Evolutionary conservation across 2,329 filamentous ascomycete genomes (phyloP).

Genomic region (Pseudogymnoascus sp.): DNA sequence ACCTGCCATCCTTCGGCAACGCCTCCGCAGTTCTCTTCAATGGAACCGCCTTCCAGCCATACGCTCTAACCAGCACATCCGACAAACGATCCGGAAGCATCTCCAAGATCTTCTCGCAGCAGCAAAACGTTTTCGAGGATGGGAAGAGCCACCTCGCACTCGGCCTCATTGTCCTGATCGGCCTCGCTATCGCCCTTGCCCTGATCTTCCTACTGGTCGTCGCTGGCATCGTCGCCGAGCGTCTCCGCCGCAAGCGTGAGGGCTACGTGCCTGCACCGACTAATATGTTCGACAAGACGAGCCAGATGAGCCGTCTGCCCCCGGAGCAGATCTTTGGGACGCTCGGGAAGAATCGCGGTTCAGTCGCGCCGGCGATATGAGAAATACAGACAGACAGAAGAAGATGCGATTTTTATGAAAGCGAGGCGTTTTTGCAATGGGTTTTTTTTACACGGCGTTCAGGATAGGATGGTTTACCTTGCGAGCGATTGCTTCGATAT

Average conservation of each 20-base stretch:
- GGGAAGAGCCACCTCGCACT: conserved; percentile 55
- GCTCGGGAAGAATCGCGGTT: conserved; percentile 16
- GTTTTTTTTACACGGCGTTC: background rate
- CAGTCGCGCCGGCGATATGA: background rate
- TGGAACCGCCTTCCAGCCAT: conserved; percentile 70
- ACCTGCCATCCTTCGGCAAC: conserved; percentile 67
- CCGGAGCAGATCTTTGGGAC: conserved; percentile 44
- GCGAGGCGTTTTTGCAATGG: background rate
- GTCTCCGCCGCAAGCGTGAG: conserved; percentile 67
- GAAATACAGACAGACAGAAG: background rate
- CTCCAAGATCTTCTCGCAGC: conserved; percentile 75
- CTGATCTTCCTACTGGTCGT: conserved; percentile 72
- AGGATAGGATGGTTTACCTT: background rate
- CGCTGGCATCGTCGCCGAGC: conserved; percentile 66
- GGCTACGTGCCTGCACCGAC: conserved; percentile 74
- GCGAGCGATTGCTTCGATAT: background rate
- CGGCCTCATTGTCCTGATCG: conserved; percentile 74
- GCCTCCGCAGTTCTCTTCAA: conserved; percentile 85
- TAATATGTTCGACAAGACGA: conserved; percentile 52
- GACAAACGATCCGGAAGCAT: conserved; percentile 65
- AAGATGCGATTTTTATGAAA: background rate
- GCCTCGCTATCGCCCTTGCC: conserved; percentile 68
- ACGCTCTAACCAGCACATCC: conserved; percentile 65
- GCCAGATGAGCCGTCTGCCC: conserved; percentile 52
- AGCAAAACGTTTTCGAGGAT: conserved; percentile 62